A percentile compares a stretch with the other conserved stretches of the same genome.
These are phyloP conservation scores for Epichloe aotearoae DNA, from an alignment of 2,329 filamentous ascomycete genomes.

Conservation along the genomic window DNA sequence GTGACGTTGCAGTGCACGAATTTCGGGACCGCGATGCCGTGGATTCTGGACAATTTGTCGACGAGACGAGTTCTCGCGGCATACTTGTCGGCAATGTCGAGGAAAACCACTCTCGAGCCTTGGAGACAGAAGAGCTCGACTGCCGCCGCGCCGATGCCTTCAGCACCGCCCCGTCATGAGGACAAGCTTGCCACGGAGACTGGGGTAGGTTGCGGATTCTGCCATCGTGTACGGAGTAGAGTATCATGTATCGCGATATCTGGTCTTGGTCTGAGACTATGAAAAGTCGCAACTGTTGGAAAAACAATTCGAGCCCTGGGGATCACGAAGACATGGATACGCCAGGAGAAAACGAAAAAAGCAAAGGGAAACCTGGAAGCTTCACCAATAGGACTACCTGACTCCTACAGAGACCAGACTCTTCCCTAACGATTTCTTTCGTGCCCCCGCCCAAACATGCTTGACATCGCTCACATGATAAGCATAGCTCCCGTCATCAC, in stretches of 20 bases:
- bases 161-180: constrained; percentile 33
- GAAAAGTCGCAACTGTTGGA: too few relatives aligned
- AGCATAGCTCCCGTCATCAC: constrained; percentile 6
- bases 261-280: too few relatives aligned
- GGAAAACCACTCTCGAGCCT: constrained; percentile 29
- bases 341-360: too few relatives aligned
- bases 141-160: constrained; percentile 31
- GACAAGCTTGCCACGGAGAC: constrained; percentile 17
- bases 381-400: too few relatives aligned
- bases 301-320: too few relatives aligned
- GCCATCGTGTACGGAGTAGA: too few relatives aligned
- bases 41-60: constrained; percentile 9
- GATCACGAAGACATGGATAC: too few relatives aligned
- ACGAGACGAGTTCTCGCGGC: constrained; percentile 16
- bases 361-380: too few relatives aligned
- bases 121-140: constrained; percentile 31
- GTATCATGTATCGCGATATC: too few relatives aligned
- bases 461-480: constrained; percentile 4
- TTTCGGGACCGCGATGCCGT: constrained; percentile 15
- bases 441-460: not conserved
- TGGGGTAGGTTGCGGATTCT: too few relatives aligned
- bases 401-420: too few relatives aligned
- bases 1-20: constrained; percentile 31
- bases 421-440: too few relatives aligned
- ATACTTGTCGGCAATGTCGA: constrained; percentile 24